A percentile compares a stretch with the other conserved stretches of the same genome.
phyloP scores from a whole-genome alignment of 768 basidiomycete species.

The Fistulinella prunicolor region DNA sequence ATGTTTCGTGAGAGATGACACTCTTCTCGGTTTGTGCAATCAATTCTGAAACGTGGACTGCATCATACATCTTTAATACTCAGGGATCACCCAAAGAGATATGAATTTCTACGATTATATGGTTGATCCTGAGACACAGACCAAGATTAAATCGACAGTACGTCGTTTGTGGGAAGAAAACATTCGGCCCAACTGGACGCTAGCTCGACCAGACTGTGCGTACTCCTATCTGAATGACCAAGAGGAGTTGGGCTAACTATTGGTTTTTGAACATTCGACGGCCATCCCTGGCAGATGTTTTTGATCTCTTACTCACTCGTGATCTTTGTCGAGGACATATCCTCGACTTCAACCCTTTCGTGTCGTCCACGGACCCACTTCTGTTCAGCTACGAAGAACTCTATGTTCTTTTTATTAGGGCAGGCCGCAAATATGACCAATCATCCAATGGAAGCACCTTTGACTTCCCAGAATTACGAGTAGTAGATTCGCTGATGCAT shows the following conservation, averaged over 20 bases:
- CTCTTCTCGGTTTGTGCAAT: conserved; percentile 58
- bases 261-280: background rate
- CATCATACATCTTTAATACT: background rate
- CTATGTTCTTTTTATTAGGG: conserved; percentile 32
- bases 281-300: conserved; percentile 49
- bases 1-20: conserved; percentile 80
- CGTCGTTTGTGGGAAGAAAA: conserved; percentile 64
- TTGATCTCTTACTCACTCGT: conserved; percentile 86
- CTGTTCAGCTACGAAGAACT: conserved; percentile 85
- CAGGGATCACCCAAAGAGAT: conserved; percentile 87
- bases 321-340: conserved; percentile 75
- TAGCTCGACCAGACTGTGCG: conserved; percentile 62
- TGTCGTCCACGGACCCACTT: conserved; percentile 80
- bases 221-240: conserved; percentile 2
- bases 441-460: background rate
- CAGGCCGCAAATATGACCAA: conserved; percentile 1
- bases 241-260: background rate
- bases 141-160: conserved; percentile 52
- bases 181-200: conserved; percentile 58
- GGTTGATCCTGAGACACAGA: conserved; percentile 55
- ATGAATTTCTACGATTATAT: conserved; percentile 86
- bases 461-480: conserved; percentile 46
- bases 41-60: background rate
- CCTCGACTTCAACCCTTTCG: conserved; percentile 90
- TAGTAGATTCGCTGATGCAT: conserved; percentile 74